These are phyloP conservation scores for Mimosa bimucronata DNA, from an alignment of 306 rosid genomes.

Conservation along the genomic window DNA sequence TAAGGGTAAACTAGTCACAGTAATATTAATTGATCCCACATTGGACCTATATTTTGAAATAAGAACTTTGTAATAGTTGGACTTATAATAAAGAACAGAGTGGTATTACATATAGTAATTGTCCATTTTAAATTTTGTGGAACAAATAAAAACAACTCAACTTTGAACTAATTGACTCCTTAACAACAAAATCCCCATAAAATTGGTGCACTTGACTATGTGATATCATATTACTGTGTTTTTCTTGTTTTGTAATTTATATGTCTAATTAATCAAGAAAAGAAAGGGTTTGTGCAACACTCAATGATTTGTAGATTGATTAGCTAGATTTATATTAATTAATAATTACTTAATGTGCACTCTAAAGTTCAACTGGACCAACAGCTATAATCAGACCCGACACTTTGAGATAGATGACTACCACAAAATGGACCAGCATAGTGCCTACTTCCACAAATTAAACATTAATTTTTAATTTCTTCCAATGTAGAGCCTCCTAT, in stretches of 20 bases:
- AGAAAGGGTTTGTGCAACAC: constrained; percentile 31
- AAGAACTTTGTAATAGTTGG: no score
- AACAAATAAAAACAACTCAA: constrained; percentile 3
- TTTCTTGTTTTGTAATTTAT: neutral
- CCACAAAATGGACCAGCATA: constrained; percentile 17
- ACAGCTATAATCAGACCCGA: constrained; percentile 39
- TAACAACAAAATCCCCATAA: constrained; percentile 35
- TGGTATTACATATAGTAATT: no score
- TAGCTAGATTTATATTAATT: constrained; percentile 36
- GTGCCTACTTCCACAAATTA: neutral
- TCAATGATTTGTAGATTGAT: constrained; percentile 24
- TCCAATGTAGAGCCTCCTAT: neutral
- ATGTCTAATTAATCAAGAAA: constrained; percentile 3
- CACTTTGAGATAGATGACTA: constrained; percentile 28
- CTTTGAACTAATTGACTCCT: constrained; percentile 44
- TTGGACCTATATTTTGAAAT: no score
- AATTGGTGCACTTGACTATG: constrained; percentile 23
- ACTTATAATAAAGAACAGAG: no score
- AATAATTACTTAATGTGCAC: constrained; percentile 61
- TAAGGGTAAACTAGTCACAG: no score
- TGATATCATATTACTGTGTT: neutral
- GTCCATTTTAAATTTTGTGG: neutral
- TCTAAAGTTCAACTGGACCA: constrained; percentile 86
- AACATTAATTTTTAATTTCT: neutral
- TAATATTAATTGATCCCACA: no score